A percentile compares a stretch with the other conserved stretches of the same genome.
Evolutionary conservation across 306 rosid species (phyloP).

Genomic region (Astragalus membranaceus): DNA sequence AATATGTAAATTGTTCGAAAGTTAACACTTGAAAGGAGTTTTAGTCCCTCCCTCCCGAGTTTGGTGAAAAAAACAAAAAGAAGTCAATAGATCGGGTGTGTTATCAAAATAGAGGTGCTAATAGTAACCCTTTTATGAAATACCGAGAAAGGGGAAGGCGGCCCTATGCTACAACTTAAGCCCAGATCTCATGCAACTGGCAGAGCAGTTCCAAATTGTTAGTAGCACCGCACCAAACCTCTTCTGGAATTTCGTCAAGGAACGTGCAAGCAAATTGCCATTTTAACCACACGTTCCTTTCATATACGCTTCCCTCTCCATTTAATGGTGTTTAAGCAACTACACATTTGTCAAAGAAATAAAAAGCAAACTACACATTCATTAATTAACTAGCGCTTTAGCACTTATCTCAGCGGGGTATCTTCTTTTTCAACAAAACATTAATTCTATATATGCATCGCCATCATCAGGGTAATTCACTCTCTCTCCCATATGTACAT

Average conservation of each 20-base stretch:
- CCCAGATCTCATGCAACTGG: neutral
- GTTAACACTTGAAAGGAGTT: too few relatives aligned
- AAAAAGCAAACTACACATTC: neutral
- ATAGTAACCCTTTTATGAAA: neutral
- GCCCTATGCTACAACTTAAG: neutral
- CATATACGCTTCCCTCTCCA: neutral
- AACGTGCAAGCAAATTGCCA: neutral
- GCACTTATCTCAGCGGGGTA: neutral
- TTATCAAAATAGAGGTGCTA: neutral
- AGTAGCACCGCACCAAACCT: neutral
- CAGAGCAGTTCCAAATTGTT: neutral
- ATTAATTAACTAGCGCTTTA: too few relatives aligned
- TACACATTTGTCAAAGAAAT: too few relatives aligned
- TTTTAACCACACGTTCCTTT: too few relatives aligned
- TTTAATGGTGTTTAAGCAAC: neutral
- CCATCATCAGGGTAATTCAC: neutral
- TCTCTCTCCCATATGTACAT: neutral
- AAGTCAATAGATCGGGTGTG: too few relatives aligned
- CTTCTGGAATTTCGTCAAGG: neutral
- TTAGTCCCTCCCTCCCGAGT: too few relatives aligned
- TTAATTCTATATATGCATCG: neutral
- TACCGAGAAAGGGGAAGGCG: too few relatives aligned
- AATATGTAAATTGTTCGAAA: too few relatives aligned
- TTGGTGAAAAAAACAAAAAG: too few relatives aligned
- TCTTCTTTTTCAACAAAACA: neutral